Base-by-base conservation (phyloP, 1,284 basidiomycete species). In the Naganishia cerealis region DNA sequence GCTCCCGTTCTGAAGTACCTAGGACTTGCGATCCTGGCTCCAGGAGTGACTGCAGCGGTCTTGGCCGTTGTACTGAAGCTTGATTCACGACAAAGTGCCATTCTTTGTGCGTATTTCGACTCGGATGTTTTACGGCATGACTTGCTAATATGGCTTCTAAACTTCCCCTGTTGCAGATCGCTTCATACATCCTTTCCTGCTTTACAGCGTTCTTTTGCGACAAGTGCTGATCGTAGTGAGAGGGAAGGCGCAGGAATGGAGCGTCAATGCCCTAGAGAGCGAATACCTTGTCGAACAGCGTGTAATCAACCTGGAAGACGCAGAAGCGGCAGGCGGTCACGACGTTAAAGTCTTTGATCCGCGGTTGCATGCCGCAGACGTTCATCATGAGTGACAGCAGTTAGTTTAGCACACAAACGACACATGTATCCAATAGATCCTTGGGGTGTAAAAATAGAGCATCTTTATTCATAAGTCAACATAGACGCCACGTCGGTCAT, bases 221-320 rank as follows among this genome's bases (percentile, higher is more conserved):
- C 50, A 33, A 2, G 13, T 46, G 16, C 9, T 57, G 18, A 26
- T 29, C 3, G 52, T 33, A 4, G 33, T 53, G 0, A 33, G 24
- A n/a, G 16, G 38, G 7, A 54, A 57, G 42, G 46, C 59, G 4
- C 21, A 54, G 18, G 24, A 52, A n/a, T 71, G 70, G 70, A 71
- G 70, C 46, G 53, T 56, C 9, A 43, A 40, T 39, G 62, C 62
- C 6, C 43, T 71, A 42, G 70, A 71, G 48, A 57, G 29, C 36
- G 67, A 66, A 33, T 71, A 68, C 42, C 57, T 66, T 48, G 67
- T 71, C 26, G 62, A 66, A 46, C 55, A 71, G 26, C 46, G 62
- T 15, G 70, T 71, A 38, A 66, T 68, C 40, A 67, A 71, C 39
- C 50, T 66, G 5, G 70, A 71, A 39, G 70, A 57, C 21, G 53